Percentiles rank a stretch among this genome's conserved stretches.
Conservation (phyloP, 192 early-diverging fungal species). For the Haplosporangium gracile region DNA sequence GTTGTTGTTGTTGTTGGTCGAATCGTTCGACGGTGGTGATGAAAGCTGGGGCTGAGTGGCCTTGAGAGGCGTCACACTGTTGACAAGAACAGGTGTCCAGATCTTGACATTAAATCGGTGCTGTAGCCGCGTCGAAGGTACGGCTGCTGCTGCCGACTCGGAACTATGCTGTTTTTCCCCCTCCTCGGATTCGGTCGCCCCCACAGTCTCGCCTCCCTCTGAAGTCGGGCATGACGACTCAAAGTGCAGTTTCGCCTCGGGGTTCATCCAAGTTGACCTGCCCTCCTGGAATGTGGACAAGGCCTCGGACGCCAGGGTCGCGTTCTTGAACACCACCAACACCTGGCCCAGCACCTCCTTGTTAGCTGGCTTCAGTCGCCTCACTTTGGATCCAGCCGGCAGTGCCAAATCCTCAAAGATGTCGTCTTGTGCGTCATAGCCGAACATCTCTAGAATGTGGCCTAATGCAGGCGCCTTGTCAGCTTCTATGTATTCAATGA, state of each 20-base stretch:
- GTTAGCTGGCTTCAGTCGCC: slow-evolving; percentile 13
- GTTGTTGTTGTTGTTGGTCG: background rate
- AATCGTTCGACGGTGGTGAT: background rate
- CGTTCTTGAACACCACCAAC: slow-evolving; percentile 51
- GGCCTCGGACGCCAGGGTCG: slow-evolving; percentile 28
- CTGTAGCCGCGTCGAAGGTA: slow-evolving; percentile 15
- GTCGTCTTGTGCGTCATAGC: slow-evolving; percentile 33
- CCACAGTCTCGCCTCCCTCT: background rate
- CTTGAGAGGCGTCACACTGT: slow-evolving; percentile 9
- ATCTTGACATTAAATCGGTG: slow-evolving; percentile 43
- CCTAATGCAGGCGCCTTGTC: slow-evolving; percentile 30
- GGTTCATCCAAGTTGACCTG: slow-evolving; percentile 39
- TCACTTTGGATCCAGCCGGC: slow-evolving; percentile 33
- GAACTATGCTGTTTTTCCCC: background rate
- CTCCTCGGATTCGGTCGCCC: background rate
- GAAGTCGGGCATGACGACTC: background rate
- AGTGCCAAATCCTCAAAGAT: slow-evolving; percentile 34
- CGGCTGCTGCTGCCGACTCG: background rate
- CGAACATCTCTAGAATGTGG: slow-evolving; percentile 51
- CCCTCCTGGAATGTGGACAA: slow-evolving; percentile 48
- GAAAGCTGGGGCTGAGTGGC: background rate
- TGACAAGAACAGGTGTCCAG: slow-evolving; percentile 45
- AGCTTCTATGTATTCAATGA: slow-evolving; percentile 8
- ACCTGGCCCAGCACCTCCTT: slow-evolving; percentile 23
- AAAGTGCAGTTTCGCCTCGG: background rate